A percentile compares a stretch with the other conserved stretches of the same genome.
phyloP scores from a whole-genome alignment of 2,329 filamentous ascomycete genomes.

The Laburnicola sp. region DNA sequence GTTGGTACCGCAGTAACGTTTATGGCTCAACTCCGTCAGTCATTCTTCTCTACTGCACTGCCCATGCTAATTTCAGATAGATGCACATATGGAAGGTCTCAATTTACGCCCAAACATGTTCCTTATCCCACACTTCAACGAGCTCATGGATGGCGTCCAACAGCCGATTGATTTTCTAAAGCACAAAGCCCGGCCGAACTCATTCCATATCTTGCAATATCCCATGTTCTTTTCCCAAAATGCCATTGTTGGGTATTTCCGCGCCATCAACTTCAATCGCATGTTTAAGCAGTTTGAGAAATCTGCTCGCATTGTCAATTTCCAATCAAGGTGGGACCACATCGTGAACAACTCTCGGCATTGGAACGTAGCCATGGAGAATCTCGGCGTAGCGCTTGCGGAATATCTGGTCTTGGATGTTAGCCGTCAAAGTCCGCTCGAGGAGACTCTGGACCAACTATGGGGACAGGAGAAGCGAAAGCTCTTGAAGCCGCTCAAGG shows the following conservation, averaged over 20 bases:
- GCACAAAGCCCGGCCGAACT: conserved; percentile 64
- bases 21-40: conserved; percentile 68
- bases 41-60: conserved; percentile 48
- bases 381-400: conserved; percentile 40
- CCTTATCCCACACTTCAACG: conserved; percentile 72
- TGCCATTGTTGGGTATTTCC: conserved; percentile 79
- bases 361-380: conserved; percentile 31
- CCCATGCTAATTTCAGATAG: conserved; percentile 24
- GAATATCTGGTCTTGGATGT: conserved; percentile 51
- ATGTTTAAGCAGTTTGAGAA: conserved; percentile 80
- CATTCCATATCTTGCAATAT: conserved; percentile 75
- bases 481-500: conserved; percentile 81
- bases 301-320: conserved; percentile 32
- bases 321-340: conserved; percentile 31
- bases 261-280: conserved; percentile 80
- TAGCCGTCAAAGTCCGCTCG: conserved; percentile 46
- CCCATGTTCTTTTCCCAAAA: conserved; percentile 77
- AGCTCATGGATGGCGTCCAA: conserved; percentile 72
- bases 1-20: conserved; percentile 78
- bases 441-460: conserved; percentile 72
- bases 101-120: conserved; percentile 68
- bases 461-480: conserved; percentile 85
- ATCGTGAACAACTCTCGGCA: conserved; percentile 28
- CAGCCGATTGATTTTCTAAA: conserved; percentile 70
- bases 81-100: conserved; percentile 22